Evolutionary conservation across 805 yeast species (phyloP), one percentile per base, ranked within the genome.

Genomic region (Candida stauntonica): DNA sequence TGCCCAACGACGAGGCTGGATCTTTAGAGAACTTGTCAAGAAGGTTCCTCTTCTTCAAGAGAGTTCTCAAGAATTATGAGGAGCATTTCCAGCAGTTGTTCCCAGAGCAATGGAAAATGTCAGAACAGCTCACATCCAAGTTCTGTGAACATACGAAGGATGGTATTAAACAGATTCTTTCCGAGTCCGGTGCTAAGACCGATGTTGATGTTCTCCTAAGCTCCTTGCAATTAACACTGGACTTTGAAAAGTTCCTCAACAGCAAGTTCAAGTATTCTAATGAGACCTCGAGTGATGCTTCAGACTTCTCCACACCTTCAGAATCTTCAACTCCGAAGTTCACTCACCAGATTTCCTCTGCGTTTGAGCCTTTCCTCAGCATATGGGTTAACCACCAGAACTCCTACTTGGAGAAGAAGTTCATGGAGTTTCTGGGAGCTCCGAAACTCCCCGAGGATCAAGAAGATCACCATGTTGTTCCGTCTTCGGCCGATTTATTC

Each of bases 311-410:
- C 11, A 21, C 24, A 17, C 17, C 35, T 36, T 45, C 62, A 11
- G 27, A 48, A 39, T 17, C 27, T 3, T 17, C 37, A 5, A 35
- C 38, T 5, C 66, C 42, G 8, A 55, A 49, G 14, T 70, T 67
- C 44, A 62, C 62, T 15, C 63, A 60, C 48, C 68, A 61, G 36
- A 74, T 77, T 40, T 86, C 81, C 29, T 70, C 67, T 32, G 78
- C 81, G 24, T 89, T 93, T 57, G 95, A 86, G 57, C 96, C 97
- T 1, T 86, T 83, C 56, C 66, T 93, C 33, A 74, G 74, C 28
- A 61, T 86, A 12, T 93, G 98, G 97, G 80, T 93, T 9, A 78
- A 78, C 15, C 84, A 86, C 52, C 98, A 93, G 61, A 88, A 86
- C 45, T 66, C 71, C 8, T 57, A 70, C 23, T 68, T 91, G 48